Conservation (phyloP, 2,329 filamentous ascomycete species). For the Calycina herbarum region DNA sequence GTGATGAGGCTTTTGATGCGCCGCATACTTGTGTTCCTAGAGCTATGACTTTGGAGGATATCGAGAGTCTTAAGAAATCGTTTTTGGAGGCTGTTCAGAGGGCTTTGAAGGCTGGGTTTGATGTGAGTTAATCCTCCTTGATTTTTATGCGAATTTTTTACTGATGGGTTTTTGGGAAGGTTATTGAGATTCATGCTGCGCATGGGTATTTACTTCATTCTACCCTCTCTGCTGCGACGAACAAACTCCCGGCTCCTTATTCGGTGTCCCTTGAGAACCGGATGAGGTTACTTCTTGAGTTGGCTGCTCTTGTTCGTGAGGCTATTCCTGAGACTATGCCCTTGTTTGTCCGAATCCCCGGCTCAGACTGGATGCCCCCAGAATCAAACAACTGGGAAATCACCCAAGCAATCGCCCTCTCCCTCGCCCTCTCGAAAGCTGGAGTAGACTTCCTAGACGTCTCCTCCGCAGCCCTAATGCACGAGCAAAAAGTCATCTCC, state of each 20-base stretch:
- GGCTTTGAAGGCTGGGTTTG: constrained; percentile 64
- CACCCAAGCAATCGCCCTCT: constrained; percentile 63
- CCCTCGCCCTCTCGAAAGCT: constrained; percentile 59
- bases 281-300: constrained; percentile 63
- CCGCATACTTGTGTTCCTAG: constrained; percentile 61
- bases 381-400: constrained; percentile 62
- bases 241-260: constrained; percentile 66
- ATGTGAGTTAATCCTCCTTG: constrained; percentile 47
- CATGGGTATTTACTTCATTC: constrained; percentile 73
- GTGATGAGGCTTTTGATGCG: constrained; percentile 57
- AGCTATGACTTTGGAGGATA: constrained; percentile 67
- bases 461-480: constrained; percentile 64
- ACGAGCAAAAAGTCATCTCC: constrained; percentile 53
- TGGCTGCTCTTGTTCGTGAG: constrained; percentile 60
- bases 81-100: constrained; percentile 59
- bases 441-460: constrained; percentile 76
- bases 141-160: background rate
- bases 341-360: constrained; percentile 70
- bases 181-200: constrained; percentile 73
- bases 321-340: constrained; percentile 66
- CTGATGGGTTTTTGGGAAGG: constrained; percentile 19
- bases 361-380: constrained; percentile 70
- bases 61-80: constrained; percentile 59
- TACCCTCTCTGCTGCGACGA: constrained; percentile 68
- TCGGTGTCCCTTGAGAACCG: constrained; percentile 71